Conservation (phyloP, 208 protist species). For the Polymyxa betae region DNA sequence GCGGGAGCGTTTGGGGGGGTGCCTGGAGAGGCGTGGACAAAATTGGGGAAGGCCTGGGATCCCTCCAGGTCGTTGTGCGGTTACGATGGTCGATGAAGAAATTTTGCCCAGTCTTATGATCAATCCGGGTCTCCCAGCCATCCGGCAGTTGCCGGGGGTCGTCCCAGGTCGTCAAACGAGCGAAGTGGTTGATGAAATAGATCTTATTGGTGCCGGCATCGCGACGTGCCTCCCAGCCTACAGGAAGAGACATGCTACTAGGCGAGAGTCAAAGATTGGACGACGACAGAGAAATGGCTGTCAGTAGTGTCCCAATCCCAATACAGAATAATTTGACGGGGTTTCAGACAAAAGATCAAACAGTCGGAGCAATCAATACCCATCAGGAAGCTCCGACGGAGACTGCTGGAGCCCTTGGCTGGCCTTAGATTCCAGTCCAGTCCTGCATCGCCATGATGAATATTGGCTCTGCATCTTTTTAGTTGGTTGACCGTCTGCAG, state of each 20-base stretch:
- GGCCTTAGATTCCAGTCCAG: too few species aligned
- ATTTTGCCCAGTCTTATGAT: not conserved
- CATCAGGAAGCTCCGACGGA: too few species aligned
- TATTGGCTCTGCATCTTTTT: too few species aligned
- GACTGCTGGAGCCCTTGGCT: too few species aligned
- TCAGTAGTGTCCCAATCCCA: too few species aligned
- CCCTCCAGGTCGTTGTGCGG: slow-evolving; percentile 49
- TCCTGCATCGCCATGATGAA: too few species aligned
- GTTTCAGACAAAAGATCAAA: too few species aligned
- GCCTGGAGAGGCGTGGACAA: not conserved
- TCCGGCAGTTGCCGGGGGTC: slow-evolving; percentile 43
- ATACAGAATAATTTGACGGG: too few species aligned
- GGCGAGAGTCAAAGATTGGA: too few species aligned
- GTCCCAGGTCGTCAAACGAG: slow-evolving; percentile 39
- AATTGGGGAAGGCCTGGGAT: slow-evolving; percentile 8
- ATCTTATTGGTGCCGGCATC: not conserved
- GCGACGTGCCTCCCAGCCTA: slow-evolving; percentile 53
- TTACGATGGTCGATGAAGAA: slow-evolving; percentile 56
- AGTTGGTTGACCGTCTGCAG: too few species aligned
- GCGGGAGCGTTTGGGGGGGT: not conserved
- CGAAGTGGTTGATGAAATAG: slow-evolving; percentile 56
- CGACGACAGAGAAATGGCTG: too few species aligned
- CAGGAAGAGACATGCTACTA: slow-evolving; percentile 43
- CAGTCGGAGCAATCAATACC: too few species aligned
- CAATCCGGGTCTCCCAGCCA: not conserved